Evolutionary conservation across 2,329 filamentous ascomycete genomes (phyloP).

Genomic region (Lecanicillium sp.): DNA sequence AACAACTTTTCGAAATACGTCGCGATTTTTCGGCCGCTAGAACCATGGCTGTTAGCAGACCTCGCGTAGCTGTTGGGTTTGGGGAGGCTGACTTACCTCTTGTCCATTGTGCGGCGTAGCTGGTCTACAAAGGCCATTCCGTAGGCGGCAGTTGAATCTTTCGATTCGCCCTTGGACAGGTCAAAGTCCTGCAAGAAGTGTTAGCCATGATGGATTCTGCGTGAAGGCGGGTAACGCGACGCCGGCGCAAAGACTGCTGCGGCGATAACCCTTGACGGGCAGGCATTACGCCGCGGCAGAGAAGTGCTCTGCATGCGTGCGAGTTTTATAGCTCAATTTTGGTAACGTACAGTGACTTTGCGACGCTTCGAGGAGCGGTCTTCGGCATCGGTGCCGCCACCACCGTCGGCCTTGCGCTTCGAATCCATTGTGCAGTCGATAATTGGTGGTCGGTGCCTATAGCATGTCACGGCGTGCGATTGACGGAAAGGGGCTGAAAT

Average conservation of each 20-base stretch:
- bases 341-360: slow-evolving; percentile 38
- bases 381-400: slow-evolving; percentile 35
- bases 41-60: slow-evolving; percentile 13
- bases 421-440: slow-evolving; percentile 37
- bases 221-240: too few relatives aligned
- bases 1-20: slow-evolving; percentile 69
- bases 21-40: slow-evolving; percentile 65
- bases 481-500: too few relatives aligned
- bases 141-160: slow-evolving; percentile 61
- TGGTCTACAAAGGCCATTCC: slow-evolving; percentile 69
- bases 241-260: too few relatives aligned
- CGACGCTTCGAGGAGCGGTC: slow-evolving; percentile 50
- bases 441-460: too few relatives aligned
- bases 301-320: slow-evolving; percentile 2
- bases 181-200: slow-evolving; percentile 31
- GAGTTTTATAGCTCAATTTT: too few relatives aligned
- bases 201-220: too few relatives aligned
- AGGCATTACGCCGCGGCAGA: too few relatives aligned
- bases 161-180: slow-evolving; percentile 50
- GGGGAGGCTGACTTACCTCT: slow-evolving; percentile 52
- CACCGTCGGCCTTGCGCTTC: slow-evolving; percentile 48
- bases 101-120: slow-evolving; percentile 70
- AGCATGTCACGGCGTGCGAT: too few relatives aligned
- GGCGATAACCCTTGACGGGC: too few relatives aligned
- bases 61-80: slow-evolving; percentile 1